Percentiles rank a stretch among this genome's conserved stretches.
Evolutionary conservation across 345 rosid species (phyloP).

Genomic region (Pugionium dolabratum): DNA sequence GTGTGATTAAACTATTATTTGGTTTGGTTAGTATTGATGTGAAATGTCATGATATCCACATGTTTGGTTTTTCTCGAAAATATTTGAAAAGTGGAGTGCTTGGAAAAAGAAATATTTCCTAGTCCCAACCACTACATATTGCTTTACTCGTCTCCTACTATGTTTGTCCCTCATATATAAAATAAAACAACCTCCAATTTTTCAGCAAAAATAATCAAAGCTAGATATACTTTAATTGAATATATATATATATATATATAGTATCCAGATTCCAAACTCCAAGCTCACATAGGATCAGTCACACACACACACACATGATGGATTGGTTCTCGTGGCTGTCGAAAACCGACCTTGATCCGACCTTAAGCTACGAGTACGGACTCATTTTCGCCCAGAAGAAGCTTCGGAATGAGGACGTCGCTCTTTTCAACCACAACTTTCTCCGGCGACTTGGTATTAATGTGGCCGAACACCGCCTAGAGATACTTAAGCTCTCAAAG

Average conservation of each 20-base stretch:
- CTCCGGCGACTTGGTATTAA: conserved; percentile 77
- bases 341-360: conserved; percentile 56
- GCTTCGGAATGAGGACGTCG: conserved; percentile 68
- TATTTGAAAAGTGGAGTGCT: conserved; percentile 1
- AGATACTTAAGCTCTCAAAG: conserved; percentile 73
- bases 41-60: neutral
- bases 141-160: conserved; percentile 1
- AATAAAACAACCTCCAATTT: neutral
- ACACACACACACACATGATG: conserved; percentile 42
- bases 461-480: conserved; percentile 74
- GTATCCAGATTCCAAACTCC: neutral
- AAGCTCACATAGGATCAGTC: neutral
- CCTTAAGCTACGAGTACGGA: conserved; percentile 66
- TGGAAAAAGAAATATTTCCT: conserved; percentile 12
- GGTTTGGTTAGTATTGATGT: neutral
- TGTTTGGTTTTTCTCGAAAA: neutral
- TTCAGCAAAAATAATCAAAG: neutral
- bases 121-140: conserved; percentile 27
- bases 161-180: neutral
- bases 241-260: neutral
- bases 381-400: conserved; percentile 59
- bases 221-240: neutral
- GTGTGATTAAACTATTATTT: neutral
- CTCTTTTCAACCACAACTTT: conserved; percentile 69
- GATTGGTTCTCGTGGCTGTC: conserved; percentile 94